A percentile compares a stretch with the other conserved stretches of the same genome.
These are phyloP conservation scores for Phoma sp. DNA, from an alignment of 2,329 filamentous ascomycete species.

Conservation along the genomic window DNA sequence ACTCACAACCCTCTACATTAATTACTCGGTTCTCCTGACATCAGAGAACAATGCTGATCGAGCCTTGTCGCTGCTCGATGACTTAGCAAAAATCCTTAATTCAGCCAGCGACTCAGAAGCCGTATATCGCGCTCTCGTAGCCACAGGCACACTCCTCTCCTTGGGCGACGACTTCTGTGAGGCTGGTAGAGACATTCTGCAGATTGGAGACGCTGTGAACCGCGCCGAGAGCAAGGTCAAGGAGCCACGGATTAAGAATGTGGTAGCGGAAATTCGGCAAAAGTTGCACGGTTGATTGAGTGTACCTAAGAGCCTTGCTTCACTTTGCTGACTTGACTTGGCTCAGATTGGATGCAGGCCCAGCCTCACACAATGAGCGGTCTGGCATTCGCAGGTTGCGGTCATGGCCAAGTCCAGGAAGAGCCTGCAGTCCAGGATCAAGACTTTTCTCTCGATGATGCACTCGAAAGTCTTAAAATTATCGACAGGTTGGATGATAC, in stretches of 20 bases:
- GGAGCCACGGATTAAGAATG: conserved; percentile 65
- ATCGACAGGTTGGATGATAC: background rate
- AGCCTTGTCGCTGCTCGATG: conserved; percentile 62
- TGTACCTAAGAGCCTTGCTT: background rate
- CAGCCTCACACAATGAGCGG: background rate
- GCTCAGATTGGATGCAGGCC: background rate
- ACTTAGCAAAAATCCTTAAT: conserved; percentile 67
- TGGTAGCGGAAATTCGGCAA: conserved; percentile 65
- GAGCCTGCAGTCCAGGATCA: background rate
- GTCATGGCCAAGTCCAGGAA: background rate
- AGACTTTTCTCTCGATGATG: background rate
- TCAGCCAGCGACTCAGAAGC: conserved; percentile 79
- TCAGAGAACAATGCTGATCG: conserved; percentile 57
- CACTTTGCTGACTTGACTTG: background rate
- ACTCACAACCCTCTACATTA: conserved; percentile 80
- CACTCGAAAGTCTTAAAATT: background rate
- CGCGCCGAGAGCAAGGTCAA: conserved; percentile 60
- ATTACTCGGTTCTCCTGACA: conserved; percentile 75
- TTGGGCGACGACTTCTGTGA: conserved; percentile 65
- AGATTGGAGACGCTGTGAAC: conserved; percentile 56
- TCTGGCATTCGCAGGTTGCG: background rate
- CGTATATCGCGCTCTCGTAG: conserved; percentile 80
- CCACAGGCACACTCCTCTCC: conserved; percentile 76
- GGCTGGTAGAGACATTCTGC: conserved; percentile 64
- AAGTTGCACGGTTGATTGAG: conserved; percentile 44